Base-by-base conservation (phyloP, 202 grass and related monocot species). In the Schoenoplectus triqueter region DNA sequence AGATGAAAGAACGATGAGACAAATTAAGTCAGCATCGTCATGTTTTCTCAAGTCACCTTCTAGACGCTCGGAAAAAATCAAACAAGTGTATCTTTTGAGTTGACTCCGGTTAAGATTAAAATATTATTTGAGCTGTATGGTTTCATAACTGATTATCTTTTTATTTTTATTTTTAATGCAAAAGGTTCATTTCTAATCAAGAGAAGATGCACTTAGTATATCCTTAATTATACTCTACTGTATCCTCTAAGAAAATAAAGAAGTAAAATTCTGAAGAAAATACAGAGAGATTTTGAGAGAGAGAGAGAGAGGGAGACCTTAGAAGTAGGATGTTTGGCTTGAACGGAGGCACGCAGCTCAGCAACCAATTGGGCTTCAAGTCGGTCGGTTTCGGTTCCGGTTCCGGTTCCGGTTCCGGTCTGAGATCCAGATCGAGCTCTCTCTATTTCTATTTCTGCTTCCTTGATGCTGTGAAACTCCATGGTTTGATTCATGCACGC, bases 301-400 rank as follows among this genome's bases (percentile, higher is more conserved):
- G 14, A 64, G 39, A 48, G 2, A 20, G 15, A 81, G 17, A 65
- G 15, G 66, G 17, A 49, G 42, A 82, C 80, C 80, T 68, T 66
- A 13, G 19, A 62, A 67, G 48, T 7, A 52, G 80, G 80, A 54
- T 82, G 3, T 7, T 67, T 44, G 45, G 46, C 80, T 67, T 82
- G 54, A 82, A 82, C 45, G 8, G 62, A 82, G 54, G 75, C 7
- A 3, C 75, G 54, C 75, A 79, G 31, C 75, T 79, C 75, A 2
- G 75, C 75, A 17, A 79, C 22, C 45, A 79, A 45, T 17, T 61
- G 44, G 75, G 31, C 57, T 79, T 79, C 17, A 2, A 51, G 71
- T 4, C 6, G 45, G 41, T 72, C 7, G 1, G 67, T 70, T 70
- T 70, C 42, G 6, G 14, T 71, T n/a, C 18, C 68, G 3, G 40